Base-by-base conservation (phyloP, 2,329 filamentous ascomycete genomes). In the Stagonosporopsis chrysanthemi region DNA sequence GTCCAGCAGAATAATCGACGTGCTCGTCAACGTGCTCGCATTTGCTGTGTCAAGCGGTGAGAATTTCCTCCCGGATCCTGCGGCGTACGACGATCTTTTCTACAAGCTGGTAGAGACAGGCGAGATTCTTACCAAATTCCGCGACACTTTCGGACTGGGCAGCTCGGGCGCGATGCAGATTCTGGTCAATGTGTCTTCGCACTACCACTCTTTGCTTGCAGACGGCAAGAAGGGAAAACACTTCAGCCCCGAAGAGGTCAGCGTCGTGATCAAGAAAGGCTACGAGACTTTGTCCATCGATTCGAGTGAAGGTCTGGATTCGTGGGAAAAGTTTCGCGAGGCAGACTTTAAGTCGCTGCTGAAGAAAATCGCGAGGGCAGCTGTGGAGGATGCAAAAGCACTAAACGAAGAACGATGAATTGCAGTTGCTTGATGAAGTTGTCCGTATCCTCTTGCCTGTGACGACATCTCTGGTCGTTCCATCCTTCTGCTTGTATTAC, bases 61-160 rank as follows among this genome's bases (percentile, higher is more conserved):
- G 74, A 88, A 90, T 2, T 98, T 99, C 77, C 83, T 99, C 7
- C 95, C 94, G 0, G 91, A 90, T 28, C 88, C 92, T 0, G 86
- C 90, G 17, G 88, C 91, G 1, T 98, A 98, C 76, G 95, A 99
- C 69, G 95, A 99, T 71, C 83, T 99, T 0, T 98, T 99, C 79
- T 99, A 99, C 85, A 99, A 99, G 78, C 85, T 98, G 2, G 92
- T 98, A 24, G 95, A 99, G 77, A 90, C 89, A 2, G 92, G 93
- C 11, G 91, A 96, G 45, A 84, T 91, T 12, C 83, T 98, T 22
- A 80, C 84, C 29, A 92, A 91, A 71, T 97, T 98, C 78, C 87
- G 91, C 38, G 87, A 92, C 61, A 88, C 86, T 9, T 98, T 95
- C 75, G 78, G 80, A 4, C 70, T 83, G 22, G 72, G 73, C 26